Conservation (phyloP, 2,329 filamentous ascomycete genomes). For the Paecilomyces niveus region DNA sequence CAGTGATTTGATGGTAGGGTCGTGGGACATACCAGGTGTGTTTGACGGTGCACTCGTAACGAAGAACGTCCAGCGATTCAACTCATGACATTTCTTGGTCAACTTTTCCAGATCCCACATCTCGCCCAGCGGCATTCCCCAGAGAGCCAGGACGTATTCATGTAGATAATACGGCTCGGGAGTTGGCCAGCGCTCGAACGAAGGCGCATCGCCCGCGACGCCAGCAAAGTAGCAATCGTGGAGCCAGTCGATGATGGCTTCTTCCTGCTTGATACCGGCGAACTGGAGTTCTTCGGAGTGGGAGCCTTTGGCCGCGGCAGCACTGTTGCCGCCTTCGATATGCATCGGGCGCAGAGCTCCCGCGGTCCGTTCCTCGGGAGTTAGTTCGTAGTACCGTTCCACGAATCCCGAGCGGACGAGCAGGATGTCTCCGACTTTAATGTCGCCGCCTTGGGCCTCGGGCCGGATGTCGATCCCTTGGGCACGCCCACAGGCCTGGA, state of each 20-base stretch:
- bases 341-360: constrained; percentile 20
- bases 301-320: constrained; percentile 20
- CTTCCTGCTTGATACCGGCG: constrained; percentile 46
- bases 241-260: constrained; percentile 56
- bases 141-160: constrained; percentile 35
- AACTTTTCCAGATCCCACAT: constrained; percentile 39
- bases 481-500: constrained; percentile 52
- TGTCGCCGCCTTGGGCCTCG: constrained; percentile 46
- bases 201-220: constrained; percentile 56
- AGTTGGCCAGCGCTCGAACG: constrained; percentile 59
- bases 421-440: constrained; percentile 58
- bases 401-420: constrained; percentile 59
- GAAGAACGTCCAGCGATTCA: constrained; percentile 35
- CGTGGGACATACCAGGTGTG: constrained; percentile 25
- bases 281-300: constrained; percentile 21
- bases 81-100: constrained; percentile 26
- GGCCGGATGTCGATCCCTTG: constrained; percentile 58
- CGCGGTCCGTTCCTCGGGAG: constrained; percentile 21
- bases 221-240: constrained; percentile 63
- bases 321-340: constrained; percentile 21
- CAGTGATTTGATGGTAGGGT: no score
- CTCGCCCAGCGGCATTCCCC: constrained; percentile 39
- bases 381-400: constrained; percentile 48
- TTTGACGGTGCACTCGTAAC: constrained; percentile 36
- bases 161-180: constrained; percentile 27